These are phyloP conservation scores for Metschnikowia koreensis DNA, from an alignment of 805 yeast genomes.

Conservation along the genomic window DNA sequence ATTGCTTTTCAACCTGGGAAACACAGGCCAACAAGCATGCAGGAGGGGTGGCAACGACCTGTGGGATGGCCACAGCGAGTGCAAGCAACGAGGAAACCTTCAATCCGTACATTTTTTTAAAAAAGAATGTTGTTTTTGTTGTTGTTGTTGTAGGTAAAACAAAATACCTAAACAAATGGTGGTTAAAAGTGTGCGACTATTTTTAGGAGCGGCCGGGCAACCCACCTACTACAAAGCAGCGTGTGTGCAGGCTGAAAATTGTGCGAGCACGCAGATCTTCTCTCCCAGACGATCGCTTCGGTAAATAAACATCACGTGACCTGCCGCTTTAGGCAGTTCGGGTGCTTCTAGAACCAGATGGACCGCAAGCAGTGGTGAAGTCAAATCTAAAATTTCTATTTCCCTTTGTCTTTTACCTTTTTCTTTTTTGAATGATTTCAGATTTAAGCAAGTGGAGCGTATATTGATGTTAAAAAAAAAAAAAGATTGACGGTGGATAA, in stretches of 20 bases:
- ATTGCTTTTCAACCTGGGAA: constrained; percentile 59
- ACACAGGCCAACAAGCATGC: constrained; percentile 92
- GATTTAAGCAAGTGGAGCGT: too few species aligned
- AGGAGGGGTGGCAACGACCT: constrained; percentile 73
- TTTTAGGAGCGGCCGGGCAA: not conserved
- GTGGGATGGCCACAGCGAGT: constrained; percentile 41
- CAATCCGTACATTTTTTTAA: constrained; percentile 13
- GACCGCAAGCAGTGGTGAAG: not conserved
- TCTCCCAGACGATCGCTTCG: too few species aligned
- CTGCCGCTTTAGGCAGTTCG: not conserved
- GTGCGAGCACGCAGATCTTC: constrained; percentile 5
- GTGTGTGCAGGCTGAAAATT: constrained; percentile 8
- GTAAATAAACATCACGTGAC: constrained; percentile 15
- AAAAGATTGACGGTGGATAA: too few species aligned
- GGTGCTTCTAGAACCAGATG: too few species aligned
- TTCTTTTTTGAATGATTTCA: too few species aligned
- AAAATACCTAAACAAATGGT: too few species aligned
- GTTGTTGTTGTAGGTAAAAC: not conserved
- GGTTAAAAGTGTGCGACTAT: not conserved
- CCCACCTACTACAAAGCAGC: too few species aligned
- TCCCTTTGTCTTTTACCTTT: too few species aligned
- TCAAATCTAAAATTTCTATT: not conserved
- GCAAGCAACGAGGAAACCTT: constrained; percentile 21
- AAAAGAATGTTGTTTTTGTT: not conserved
- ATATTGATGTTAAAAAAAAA: too few species aligned